Evolutionary conservation across 2,329 filamentous ascomycete species (phyloP).

Genomic region (Exophiala xenobiotica): DNA sequence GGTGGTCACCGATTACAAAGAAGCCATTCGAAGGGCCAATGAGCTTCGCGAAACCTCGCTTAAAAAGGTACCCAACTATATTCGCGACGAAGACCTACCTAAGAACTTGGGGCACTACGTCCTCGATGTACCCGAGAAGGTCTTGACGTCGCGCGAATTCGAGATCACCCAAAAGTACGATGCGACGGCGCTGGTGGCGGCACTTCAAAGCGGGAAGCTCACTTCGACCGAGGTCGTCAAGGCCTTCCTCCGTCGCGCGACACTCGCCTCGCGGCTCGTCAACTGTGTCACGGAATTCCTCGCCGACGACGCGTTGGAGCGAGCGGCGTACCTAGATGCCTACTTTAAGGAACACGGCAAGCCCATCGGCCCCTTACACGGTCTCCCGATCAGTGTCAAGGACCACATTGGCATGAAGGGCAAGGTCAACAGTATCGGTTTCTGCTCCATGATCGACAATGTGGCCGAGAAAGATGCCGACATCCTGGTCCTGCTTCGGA

Average conservation of each 20-base stretch:
- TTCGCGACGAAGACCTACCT: neutral
- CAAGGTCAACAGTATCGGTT: slow-evolving; percentile 34
- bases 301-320: slow-evolving; percentile 45
- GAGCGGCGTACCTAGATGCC: slow-evolving; percentile 61
- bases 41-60: neutral
- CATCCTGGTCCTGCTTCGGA: slow-evolving; percentile 30
- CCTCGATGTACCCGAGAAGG: neutral
- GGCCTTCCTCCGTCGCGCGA: slow-evolving; percentile 45
- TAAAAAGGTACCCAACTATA: neutral
- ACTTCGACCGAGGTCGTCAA: slow-evolving; percentile 35
- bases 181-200: slow-evolving; percentile 39
- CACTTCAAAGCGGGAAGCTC: slow-evolving; percentile 30
- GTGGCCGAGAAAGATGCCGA: slow-evolving; percentile 29
- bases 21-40: neutral
- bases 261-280: slow-evolving; percentile 40
- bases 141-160: slow-evolving; percentile 45
- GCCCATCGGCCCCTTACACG: slow-evolving; percentile 13
- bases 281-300: slow-evolving; percentile 45
- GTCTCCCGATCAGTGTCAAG: slow-evolving; percentile 25
- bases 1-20: neutral
- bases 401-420: slow-evolving; percentile 33
- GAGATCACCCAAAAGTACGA: slow-evolving; percentile 52
- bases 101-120: neutral
- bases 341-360: slow-evolving; percentile 54
- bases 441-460: slow-evolving; percentile 28